These are phyloP conservation scores for Hypoxylon sp. DNA, from an alignment of 2,329 filamentous ascomycete species.

Conservation along the genomic window DNA sequence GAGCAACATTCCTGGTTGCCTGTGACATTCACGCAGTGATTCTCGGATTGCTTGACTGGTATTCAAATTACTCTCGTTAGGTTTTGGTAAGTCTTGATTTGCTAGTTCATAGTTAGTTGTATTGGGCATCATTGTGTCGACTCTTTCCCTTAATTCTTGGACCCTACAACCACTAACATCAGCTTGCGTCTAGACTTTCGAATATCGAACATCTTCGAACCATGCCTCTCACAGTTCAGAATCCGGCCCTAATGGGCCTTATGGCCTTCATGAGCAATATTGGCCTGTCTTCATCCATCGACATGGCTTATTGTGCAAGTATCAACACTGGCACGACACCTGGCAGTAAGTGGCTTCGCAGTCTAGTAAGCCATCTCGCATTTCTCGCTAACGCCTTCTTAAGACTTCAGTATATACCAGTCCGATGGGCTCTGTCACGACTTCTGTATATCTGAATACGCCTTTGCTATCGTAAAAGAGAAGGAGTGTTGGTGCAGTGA, in stretches of 20 bases:
- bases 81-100: constrained; percentile 28
- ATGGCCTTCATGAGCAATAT: constrained; percentile 44
- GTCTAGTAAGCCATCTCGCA: constrained; percentile 45
- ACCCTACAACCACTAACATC: constrained; percentile 25
- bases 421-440: constrained; percentile 78
- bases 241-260: constrained; percentile 44
- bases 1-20: constrained; percentile 36
- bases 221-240: constrained; percentile 47
- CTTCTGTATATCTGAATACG: constrained; percentile 70
- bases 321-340: constrained; percentile 61
- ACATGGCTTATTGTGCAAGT: constrained; percentile 62
- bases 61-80: constrained; percentile 31
- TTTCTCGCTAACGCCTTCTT: constrained; percentile 39
- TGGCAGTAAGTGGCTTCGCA: constrained; percentile 58
- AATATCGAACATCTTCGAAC: constrained; percentile 23
- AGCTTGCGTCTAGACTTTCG: constrained; percentile 21
- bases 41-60: constrained; percentile 29
- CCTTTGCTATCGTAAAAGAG: constrained; percentile 77
- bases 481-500: constrained; percentile 82
- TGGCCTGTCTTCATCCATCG: constrained; percentile 50
- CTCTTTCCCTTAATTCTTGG: neutral
- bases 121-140: constrained; percentile 21
- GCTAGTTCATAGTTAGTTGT: neutral
- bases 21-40: constrained; percentile 40
- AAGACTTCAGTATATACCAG: constrained; percentile 72